Conservation (phyloP, 2,329 filamentous ascomycete genomes). For the Tolypocladium amazonense region DNA sequence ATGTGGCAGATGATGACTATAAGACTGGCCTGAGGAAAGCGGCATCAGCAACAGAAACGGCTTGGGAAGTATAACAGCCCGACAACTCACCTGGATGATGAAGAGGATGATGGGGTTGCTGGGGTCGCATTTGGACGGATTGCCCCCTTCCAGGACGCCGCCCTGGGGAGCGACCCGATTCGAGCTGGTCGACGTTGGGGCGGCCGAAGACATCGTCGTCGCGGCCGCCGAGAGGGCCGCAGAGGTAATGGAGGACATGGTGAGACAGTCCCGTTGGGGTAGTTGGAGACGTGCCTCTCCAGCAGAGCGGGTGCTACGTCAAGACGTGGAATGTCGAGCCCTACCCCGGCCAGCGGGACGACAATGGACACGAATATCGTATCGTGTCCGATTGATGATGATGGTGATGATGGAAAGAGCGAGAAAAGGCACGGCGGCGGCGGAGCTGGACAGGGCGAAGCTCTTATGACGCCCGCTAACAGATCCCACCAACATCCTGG, state of each 20-base stretch:
- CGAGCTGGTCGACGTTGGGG: neutral
- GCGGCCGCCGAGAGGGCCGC: neutral
- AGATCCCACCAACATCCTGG: neutral
- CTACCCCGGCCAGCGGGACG: neutral
- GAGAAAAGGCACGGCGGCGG: neutral
- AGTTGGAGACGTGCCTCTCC: neutral
- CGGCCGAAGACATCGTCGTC: neutral
- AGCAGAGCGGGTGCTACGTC: neutral
- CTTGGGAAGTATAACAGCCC: neutral
- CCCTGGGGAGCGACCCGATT: conserved; percentile 21
- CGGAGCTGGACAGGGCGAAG: neutral
- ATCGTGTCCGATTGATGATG: too few relatives aligned
- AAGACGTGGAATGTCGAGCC: neutral
- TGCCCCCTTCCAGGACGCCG: conserved; percentile 60
- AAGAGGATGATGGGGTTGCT: conserved; percentile 66
- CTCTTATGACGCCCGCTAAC: neutral
- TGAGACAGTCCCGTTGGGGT: neutral
- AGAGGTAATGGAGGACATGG: neutral
- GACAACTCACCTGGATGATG: conserved; percentile 53
- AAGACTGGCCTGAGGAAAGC: conserved; percentile 24
- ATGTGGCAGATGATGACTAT: conserved; percentile 36
- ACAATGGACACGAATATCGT: neutral
- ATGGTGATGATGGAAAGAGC: neutral
- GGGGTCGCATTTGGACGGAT: conserved; percentile 57
- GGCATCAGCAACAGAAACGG: neutral